Percentiles rank a stretch among this genome's conserved stretches.
These are phyloP conservation scores for Setaria viridis DNA, from an alignment of 202 grass and related monocot genomes.

Conservation along the genomic window DNA sequence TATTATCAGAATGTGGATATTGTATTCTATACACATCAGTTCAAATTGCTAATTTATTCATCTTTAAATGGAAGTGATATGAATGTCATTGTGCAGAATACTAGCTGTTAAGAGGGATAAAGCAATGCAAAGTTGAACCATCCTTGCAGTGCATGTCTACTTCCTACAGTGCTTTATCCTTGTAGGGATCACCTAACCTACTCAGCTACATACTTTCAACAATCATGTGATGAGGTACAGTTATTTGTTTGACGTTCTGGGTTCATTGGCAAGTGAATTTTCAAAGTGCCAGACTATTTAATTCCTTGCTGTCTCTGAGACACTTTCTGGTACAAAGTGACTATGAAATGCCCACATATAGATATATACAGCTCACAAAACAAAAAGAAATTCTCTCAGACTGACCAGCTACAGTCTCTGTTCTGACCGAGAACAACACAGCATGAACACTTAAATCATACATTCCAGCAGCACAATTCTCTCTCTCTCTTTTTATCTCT, in stretches of 20 bases:
- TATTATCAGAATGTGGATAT: slow-evolving; percentile 40
- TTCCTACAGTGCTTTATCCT: slow-evolving; percentile 44
- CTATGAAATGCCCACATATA: neutral
- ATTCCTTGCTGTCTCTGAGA: neutral
- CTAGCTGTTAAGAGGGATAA: neutral
- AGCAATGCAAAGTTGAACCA: neutral
- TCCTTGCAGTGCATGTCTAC: slow-evolving; percentile 43
- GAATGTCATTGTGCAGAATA: neutral
- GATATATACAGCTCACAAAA: slow-evolving; percentile 10
- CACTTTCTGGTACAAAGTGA: slow-evolving; percentile 18
- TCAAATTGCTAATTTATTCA: slow-evolving; percentile 19
- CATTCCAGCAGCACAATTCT: neutral
- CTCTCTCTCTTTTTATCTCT: neutral
- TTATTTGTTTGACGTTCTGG: slow-evolving; percentile 53
- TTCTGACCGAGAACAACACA: slow-evolving; percentile 4
- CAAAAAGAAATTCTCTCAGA: neutral
- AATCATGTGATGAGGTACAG: slow-evolving; percentile 44
- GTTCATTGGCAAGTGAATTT: slow-evolving; percentile 35
- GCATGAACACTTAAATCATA: neutral
- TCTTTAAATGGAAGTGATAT: neutral
- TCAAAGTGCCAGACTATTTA: slow-evolving; percentile 10
- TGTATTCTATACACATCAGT: slow-evolving; percentile 10
- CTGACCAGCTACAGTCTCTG: neutral
- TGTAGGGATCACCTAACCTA: slow-evolving; percentile 43
- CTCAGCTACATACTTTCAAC: slow-evolving; percentile 6